These are phyloP conservation scores for Coelastrella sp. DNA, from an alignment of 139 green algal genomes.

Conservation along the genomic window DNA sequence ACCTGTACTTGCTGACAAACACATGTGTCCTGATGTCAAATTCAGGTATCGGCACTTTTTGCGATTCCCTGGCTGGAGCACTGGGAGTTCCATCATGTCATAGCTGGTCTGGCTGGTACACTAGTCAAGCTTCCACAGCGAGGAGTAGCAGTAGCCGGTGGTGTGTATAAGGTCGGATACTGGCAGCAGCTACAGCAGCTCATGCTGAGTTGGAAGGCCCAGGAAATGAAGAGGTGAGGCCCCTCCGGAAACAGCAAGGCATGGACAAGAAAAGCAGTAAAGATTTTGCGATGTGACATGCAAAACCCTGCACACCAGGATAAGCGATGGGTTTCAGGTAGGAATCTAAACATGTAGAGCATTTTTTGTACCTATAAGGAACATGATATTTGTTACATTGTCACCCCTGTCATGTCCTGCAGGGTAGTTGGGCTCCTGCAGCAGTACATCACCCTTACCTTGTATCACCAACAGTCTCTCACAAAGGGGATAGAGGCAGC, in stretches of 20 bases:
- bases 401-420: too few species aligned
- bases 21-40: neutral
- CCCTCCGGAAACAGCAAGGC: too few species aligned
- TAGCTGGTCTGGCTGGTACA: slow-evolving; percentile 11
- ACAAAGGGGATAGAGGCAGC: slow-evolving; percentile 56
- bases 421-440: slow-evolving; percentile 62
- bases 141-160: slow-evolving; percentile 29
- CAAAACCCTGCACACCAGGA: too few species aligned
- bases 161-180: neutral
- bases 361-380: too few species aligned
- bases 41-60: slow-evolving; percentile 49
- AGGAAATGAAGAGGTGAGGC: slow-evolving; percentile 51
- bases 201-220: slow-evolving; percentile 30
- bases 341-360: too few species aligned
- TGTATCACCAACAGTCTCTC: slow-evolving; percentile 67
- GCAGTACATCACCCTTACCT: slow-evolving; percentile 74
- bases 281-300: too few species aligned
- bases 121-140: neutral
- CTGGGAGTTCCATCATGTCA: slow-evolving; percentile 47
- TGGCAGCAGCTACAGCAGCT: slow-evolving; percentile 43
- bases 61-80: slow-evolving; percentile 54
- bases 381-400: too few species aligned
- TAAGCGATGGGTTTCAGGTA: too few species aligned
- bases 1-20: neutral
- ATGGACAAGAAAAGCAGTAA: too few species aligned